Conservation (phyloP, 2,329 filamentous ascomycete genomes). For the Dactylonectria estremocensis region DNA sequence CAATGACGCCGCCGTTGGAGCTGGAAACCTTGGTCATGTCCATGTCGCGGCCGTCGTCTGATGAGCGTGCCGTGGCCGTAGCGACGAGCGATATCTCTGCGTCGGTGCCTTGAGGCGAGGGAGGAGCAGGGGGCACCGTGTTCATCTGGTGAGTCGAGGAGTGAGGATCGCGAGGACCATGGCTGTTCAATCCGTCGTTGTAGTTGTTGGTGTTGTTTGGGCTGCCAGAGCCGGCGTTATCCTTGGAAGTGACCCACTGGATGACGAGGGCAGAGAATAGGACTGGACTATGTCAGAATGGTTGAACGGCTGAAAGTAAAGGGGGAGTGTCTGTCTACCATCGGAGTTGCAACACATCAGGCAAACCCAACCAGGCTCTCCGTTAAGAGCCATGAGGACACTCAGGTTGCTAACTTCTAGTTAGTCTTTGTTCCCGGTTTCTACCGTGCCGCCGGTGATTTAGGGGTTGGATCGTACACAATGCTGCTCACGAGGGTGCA, state of each 20-base stretch:
- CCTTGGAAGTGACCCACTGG: slow-evolving; percentile 70
- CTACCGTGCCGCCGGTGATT: background rate
- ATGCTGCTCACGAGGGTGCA: slow-evolving; percentile 72
- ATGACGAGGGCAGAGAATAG: slow-evolving; percentile 74
- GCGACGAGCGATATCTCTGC: slow-evolving; percentile 48
- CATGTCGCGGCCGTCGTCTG: slow-evolving; percentile 31
- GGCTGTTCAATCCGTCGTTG: slow-evolving; percentile 3
- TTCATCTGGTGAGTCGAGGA: slow-evolving; percentile 19
- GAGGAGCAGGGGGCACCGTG: slow-evolving; percentile 22
- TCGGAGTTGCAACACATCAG: slow-evolving; percentile 77
- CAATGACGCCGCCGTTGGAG: slow-evolving; percentile 48
- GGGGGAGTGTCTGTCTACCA: slow-evolving; percentile 59
- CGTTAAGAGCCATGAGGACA: slow-evolving; percentile 70
- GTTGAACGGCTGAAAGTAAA: background rate
- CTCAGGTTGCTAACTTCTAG: slow-evolving; percentile 66
- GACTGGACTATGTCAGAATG: slow-evolving; percentile 55
- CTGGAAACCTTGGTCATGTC: slow-evolving; percentile 40
- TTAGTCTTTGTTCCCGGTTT: slow-evolving; percentile 22
- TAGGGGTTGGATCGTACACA: slow-evolving; percentile 57
- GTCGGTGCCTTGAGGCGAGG: slow-evolving; percentile 39
- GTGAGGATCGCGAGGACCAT: background rate
- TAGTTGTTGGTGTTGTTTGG: slow-evolving; percentile 27
- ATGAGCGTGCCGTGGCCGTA: slow-evolving; percentile 37
- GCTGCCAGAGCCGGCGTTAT: slow-evolving; percentile 57
- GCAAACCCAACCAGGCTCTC: slow-evolving; percentile 76